phyloP scores from a whole-genome alignment of 805 yeast genomes.

The Kodamaea laetipori region DNA sequence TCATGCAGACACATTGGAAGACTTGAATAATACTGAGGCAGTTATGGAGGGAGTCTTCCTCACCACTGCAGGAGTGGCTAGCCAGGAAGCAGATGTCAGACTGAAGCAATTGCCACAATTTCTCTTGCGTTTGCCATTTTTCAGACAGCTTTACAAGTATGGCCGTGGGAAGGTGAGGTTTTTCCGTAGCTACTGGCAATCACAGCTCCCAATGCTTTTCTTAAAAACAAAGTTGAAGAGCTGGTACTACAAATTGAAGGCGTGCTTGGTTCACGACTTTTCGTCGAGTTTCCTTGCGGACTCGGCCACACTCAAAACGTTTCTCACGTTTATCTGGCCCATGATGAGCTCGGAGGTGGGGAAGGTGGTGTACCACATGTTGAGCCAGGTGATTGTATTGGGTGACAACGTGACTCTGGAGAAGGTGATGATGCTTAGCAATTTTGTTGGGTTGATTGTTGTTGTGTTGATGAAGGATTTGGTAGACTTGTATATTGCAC shows the following conservation, averaged over 20 bases:
- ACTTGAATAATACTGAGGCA: slow-evolving; percentile 16
- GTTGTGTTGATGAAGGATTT: slow-evolving; percentile 40
- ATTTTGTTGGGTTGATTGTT: slow-evolving; percentile 33
- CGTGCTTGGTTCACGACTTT: slow-evolving; percentile 39
- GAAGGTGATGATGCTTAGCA: slow-evolving; percentile 30
- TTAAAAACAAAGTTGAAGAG: slow-evolving; percentile 15
- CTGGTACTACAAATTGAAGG: slow-evolving; percentile 28
- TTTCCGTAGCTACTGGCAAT: background rate
- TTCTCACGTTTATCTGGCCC: slow-evolving; percentile 45
- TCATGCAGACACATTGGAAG: slow-evolving; percentile 28
- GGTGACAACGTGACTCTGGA: slow-evolving; percentile 13
- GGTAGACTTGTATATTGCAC: slow-evolving; percentile 30
- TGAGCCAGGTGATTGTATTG: slow-evolving; percentile 13
- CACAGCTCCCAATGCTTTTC: slow-evolving; percentile 3
- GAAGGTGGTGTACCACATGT: slow-evolving; percentile 18
- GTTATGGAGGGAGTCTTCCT: slow-evolving; percentile 1
- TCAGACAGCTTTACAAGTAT: slow-evolving; percentile 2
- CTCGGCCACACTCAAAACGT: slow-evolving; percentile 28
- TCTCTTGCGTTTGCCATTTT: slow-evolving; percentile 7
- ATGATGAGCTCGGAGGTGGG: slow-evolving; percentile 39
- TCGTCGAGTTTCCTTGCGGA: slow-evolving; percentile 25
- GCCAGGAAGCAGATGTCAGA: slow-evolving; percentile 3
- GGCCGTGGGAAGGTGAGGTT: background rate
- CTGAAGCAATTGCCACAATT: slow-evolving; percentile 4
- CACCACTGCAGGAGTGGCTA: background rate